Conservation (phyloP, 495 filamentous ascomycete genomes). For the Neurospora sp. region DNA sequence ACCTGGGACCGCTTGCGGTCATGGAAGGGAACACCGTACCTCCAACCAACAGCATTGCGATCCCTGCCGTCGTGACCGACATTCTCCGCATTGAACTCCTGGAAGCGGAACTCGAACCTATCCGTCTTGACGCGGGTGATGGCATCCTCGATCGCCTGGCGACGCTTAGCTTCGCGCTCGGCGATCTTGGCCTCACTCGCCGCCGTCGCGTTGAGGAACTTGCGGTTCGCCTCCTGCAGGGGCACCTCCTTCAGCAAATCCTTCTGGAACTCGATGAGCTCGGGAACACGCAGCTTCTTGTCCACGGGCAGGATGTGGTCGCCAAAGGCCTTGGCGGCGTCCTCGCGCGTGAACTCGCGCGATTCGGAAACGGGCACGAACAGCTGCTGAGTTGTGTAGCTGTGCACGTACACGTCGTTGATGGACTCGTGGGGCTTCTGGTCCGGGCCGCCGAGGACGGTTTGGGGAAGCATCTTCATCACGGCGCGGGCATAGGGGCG, state of each 20-base stretch:
- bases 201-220: constrained; percentile 17
- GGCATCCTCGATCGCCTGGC: constrained; percentile 27
- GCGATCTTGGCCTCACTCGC: constrained; percentile 25
- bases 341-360: constrained; percentile 74
- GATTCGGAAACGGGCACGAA: constrained; percentile 90
- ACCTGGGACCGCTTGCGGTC: constrained; percentile 37
- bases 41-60: constrained; percentile 47
- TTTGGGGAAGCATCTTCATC: constrained; percentile 67
- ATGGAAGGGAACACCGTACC: constrained; percentile 40
- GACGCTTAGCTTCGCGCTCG: constrained; percentile 32
- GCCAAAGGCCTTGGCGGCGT: constrained; percentile 81
- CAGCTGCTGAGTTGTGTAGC: constrained; percentile 67
- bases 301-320: constrained; percentile 68
- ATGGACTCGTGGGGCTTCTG: constrained; percentile 63
- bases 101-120: constrained; percentile 73
- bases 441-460: constrained; percentile 9
- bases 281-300: constrained; percentile 77
- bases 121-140: constrained; percentile 37
- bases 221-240: constrained; percentile 27
- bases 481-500: constrained; percentile 66
- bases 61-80: constrained; percentile 40
- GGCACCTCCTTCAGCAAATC: constrained; percentile 19
- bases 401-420: constrained; percentile 83
- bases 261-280: constrained; percentile 58
- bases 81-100: constrained; percentile 45